These are phyloP conservation scores for Schizochytrium sp. DNA, from an alignment of 108 stramenopile genomes.

Conservation along the genomic window DNA sequence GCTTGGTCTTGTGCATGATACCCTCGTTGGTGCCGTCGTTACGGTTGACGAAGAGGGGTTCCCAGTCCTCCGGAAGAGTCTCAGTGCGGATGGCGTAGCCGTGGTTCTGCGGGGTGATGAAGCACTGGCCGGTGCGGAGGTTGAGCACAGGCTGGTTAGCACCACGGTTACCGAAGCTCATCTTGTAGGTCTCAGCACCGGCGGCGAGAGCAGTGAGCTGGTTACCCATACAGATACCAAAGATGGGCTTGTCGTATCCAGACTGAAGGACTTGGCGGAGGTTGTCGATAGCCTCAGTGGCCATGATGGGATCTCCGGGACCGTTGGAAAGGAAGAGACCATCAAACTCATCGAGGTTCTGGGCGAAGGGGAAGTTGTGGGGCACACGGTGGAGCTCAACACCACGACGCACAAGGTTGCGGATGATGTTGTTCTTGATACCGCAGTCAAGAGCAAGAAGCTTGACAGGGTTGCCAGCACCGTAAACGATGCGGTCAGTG, in stretches of 20 bases:
- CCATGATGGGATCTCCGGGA: conserved; percentile 95
- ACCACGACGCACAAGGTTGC: conserved; percentile 85
- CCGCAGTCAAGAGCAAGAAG: conserved; percentile 96
- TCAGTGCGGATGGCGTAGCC: conserved; percentile 89
- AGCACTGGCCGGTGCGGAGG: conserved; percentile 91
- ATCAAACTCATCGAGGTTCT: conserved; percentile 87
- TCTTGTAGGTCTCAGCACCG: conserved; percentile 88
- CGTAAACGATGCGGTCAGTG: conserved; percentile 85
- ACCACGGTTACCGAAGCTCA: conserved; percentile 97
- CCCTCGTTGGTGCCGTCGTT: conserved; percentile 98
- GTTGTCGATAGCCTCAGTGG: conserved; percentile 83
- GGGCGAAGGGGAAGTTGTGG: conserved; percentile 89
- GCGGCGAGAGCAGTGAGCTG: conserved; percentile 94
- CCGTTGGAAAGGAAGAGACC: conserved; percentile 97
- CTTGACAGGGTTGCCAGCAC: conserved; percentile 88
- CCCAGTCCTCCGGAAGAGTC: conserved; percentile 87
- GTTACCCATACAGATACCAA: conserved; percentile 98
- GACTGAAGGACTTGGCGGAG: conserved; percentile 71
- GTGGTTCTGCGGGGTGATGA: conserved; percentile 99
- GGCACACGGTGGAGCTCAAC: conserved; percentile 96
- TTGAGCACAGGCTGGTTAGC: conserved; percentile 98
- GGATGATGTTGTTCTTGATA: conserved; percentile 99
- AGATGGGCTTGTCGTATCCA: conserved; percentile 89
- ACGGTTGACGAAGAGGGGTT: conserved; percentile 93
- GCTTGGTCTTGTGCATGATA: conserved; percentile 90